phyloP scores from a whole-genome alignment of 2,329 filamentous ascomycete genomes.

The Colletotrichum sp. region DNA sequence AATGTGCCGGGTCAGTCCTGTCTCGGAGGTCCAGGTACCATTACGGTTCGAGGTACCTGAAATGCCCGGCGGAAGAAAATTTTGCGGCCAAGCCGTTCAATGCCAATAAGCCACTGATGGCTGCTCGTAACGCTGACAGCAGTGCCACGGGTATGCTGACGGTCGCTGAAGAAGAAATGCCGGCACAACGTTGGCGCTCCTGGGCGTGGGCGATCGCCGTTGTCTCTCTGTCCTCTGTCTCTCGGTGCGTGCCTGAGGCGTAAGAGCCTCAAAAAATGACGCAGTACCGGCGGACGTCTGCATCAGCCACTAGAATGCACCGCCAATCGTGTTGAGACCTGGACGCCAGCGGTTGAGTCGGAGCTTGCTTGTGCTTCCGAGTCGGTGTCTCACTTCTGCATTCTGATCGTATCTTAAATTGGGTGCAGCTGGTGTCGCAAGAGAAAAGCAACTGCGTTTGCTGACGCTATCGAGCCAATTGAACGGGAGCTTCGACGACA shows the following conservation, averaged over 20 bases:
- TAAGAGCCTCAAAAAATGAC: conserved; percentile 20
- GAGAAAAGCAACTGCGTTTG: neutral
- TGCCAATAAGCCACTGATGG: neutral
- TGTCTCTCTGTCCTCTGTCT: neutral
- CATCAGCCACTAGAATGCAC: neutral
- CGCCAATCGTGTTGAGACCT: neutral
- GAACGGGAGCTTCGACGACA: neutral
- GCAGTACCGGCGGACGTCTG: neutral
- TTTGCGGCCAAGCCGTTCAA: neutral
- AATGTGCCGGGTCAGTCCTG: neutral
- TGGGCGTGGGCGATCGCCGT: neutral
- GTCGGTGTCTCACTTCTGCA: neutral
- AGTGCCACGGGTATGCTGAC: neutral
- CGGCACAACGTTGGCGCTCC: neutral
- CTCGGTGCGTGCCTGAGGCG: conserved; percentile 16
- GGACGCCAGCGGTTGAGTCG: neutral
- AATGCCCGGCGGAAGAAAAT: neutral
- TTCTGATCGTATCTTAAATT: neutral
- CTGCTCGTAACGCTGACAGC: neutral
- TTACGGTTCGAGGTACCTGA: neutral
- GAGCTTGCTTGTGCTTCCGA: neutral
- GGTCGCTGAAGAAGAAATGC: conserved; percentile 3
- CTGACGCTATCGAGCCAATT: neutral
- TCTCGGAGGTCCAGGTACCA: neutral
- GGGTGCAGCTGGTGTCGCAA: neutral